Base-by-base conservation (phyloP, 1,284 basidiomycete genomes). In the Ustilago xerochloae region DNA sequence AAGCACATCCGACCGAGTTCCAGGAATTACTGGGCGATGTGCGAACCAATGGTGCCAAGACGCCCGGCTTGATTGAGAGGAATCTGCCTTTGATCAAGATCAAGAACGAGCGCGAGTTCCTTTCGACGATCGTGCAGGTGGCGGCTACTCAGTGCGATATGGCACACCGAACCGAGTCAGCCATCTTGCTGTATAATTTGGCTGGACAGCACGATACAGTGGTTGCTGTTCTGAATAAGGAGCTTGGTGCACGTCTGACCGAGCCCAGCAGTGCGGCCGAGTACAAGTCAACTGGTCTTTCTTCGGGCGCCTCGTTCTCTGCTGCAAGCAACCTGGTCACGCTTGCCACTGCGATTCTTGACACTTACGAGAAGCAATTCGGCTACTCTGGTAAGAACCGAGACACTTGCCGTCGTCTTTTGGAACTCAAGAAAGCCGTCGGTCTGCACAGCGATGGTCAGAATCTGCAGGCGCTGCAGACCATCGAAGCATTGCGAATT, bases 111-210 rank as follows among this genome's bases (percentile, higher is more conserved):
- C 87, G 89, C 48, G 89, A 92, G 54, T 97, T 92, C 87, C 90
- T 95, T 58, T 89, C 90, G 33, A 88, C 92, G 38, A 93, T 98
- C 62, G 91, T 98, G 56, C 87, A 91, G 64, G 89, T 90, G 12
- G 92, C 94, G 0, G 93, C 94, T 1, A 88, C 89, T 53, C 88
- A 92, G 78, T 91, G 88, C 87, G 61, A 91, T 88, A 85, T 90
- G 48, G 88, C 88, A 68, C 85, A 87, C 51, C 91, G 92, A 29
- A 90, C 92, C 43, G 88, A 91, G 6, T 94, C 98, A 84, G 94
- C 94, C 2, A 94, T 99, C 86, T 92, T 96, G 84, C 87, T 99
- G 47, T 98, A 94, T 87, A 96, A 98, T 85, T 90, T 98, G 35
- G 94, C 95, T 0, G 92, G 93, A 36, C 93, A 97, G 71, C 94